Conservation (phyloP, 352 stramenopile genomes). For the Aphanomyces stellatus region DNA sequence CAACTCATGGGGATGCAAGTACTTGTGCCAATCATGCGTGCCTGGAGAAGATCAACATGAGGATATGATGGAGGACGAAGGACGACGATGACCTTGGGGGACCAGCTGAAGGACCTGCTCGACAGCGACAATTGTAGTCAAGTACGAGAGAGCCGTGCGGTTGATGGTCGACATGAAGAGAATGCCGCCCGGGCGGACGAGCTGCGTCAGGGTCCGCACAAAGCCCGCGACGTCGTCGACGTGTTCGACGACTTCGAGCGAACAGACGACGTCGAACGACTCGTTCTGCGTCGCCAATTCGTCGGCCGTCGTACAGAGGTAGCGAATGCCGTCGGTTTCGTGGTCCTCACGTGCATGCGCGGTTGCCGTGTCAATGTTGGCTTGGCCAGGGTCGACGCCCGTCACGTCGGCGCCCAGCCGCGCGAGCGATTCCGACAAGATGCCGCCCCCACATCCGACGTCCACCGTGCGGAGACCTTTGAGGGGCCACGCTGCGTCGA, state of each 20-base stretch:
- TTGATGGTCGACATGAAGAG: conserved; percentile 84
- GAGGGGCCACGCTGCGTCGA: conserved; percentile 36
- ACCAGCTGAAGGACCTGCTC: conserved; percentile 71
- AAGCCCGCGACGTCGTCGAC: conserved; percentile 61
- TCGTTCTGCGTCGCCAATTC: conserved; percentile 58
- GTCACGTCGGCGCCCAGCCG: conserved; percentile 70
- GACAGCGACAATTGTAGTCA: conserved; percentile 59
- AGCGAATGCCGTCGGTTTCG: conserved; percentile 63
- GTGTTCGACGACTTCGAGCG: conserved; percentile 79
- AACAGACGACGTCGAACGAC: conserved; percentile 78
- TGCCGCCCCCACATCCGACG: conserved; percentile 73
- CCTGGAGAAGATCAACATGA: conserved; percentile 21
- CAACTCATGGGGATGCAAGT: conserved; percentile 63
- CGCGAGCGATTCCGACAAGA: conserved; percentile 70
- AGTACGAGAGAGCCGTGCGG: conserved; percentile 53
- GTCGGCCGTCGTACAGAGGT: conserved; percentile 73
- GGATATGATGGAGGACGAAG: background rate
- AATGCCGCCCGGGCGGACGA: conserved; percentile 71
- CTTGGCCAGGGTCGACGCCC: conserved; percentile 52
- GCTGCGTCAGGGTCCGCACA: conserved; percentile 58
- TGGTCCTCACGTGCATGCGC: conserved; percentile 41
- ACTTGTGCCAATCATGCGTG: conserved; percentile 83
- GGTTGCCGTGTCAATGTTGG: conserved; percentile 68
- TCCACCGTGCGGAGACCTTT: conserved; percentile 49
- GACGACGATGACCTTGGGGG: conserved; percentile 34